Percentiles rank a stretch among this genome's conserved stretches.
Conservation (phyloP, 306 rosid species). For the Trichosanthes truncata region DNA sequence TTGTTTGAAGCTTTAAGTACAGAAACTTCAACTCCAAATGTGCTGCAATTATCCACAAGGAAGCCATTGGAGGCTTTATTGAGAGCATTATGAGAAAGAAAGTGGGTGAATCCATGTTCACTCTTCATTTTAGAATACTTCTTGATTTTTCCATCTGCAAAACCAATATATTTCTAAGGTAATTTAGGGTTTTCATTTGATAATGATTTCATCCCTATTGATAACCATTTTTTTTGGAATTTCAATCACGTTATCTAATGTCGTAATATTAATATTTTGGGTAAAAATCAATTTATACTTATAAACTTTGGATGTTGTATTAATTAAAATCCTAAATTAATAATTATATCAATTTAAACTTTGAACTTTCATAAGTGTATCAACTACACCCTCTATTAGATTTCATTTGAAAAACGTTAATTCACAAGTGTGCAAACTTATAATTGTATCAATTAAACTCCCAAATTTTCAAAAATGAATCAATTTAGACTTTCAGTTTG, state of each 20-base stretch:
- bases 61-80: conserved; percentile 8
- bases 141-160: conserved; percentile 5
- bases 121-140: conserved; percentile 3
- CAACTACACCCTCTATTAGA: no score
- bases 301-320: no score
- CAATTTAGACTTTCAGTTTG: no score
- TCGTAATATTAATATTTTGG: no score
- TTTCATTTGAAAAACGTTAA: no score
- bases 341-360: no score
- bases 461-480: no score
- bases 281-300: no score
- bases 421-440: no score
- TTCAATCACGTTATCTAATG: not conserved
- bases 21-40: conserved; percentile 11
- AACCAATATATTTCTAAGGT: not conserved
- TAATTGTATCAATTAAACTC: no score
- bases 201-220: not conserved
- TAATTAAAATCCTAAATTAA: no score
- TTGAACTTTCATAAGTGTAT: no score
- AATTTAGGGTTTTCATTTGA: not conserved
- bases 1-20: not conserved
- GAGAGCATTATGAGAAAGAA: not conserved
- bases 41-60: not conserved
- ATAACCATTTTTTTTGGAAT: not conserved
- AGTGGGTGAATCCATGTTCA: conserved; percentile 3